Base-by-base conservation (phyloP, 2,329 filamentous ascomycete genomes). In the Penicillium janthinellum region DNA sequence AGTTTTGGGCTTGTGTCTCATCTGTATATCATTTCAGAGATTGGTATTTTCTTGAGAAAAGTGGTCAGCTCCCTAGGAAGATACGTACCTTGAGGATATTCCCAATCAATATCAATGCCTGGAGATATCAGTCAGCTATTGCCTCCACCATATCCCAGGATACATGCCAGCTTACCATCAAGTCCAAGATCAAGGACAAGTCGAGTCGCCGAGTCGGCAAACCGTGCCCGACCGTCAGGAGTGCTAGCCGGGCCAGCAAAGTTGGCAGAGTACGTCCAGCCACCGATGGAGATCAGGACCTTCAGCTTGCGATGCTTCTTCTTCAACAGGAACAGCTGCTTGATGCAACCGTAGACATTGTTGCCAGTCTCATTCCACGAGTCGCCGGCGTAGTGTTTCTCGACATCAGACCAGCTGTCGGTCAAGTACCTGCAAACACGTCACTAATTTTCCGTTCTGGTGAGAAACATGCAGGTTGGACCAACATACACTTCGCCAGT, bases 181-280 rank as follows among this genome's bases (percentile, higher is more conserved):
- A 96, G 89, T 4, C 93, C 93, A 17, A 91, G 80, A 67, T 93
- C 85, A 72, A 89, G 89, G 71, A 97, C 80, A 31, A 96, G 79
- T 22, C 87, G 82, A 1, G 96, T 88, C 25, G 90, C 86, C 25
- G 85, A 85, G 45, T 82, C 79, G 1, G 90, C 90, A 70, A 96
- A 94, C 3, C 63, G 82, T 64, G 79, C 77, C 6, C 90, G 83
- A 3, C 87, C 85, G 1, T 78, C 75, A 0, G 81, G 79, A 0
- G 86, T 88, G 1, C 83, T 83, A 0, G 86, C 86, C 0, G 91
- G 89, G n/a, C 73, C 77, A 2, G 83, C 80, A 76, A 96, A 95
- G 77, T 94, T 93, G 75, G 84, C 75, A 2, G 87, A 89, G 73
- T 89, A 90, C 0, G 86, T 90, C 87, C 88, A 95, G 15, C 92